phyloP scores from a whole-genome alignment of 148 eudicot genomes.

The Cornus kousa region DNA sequence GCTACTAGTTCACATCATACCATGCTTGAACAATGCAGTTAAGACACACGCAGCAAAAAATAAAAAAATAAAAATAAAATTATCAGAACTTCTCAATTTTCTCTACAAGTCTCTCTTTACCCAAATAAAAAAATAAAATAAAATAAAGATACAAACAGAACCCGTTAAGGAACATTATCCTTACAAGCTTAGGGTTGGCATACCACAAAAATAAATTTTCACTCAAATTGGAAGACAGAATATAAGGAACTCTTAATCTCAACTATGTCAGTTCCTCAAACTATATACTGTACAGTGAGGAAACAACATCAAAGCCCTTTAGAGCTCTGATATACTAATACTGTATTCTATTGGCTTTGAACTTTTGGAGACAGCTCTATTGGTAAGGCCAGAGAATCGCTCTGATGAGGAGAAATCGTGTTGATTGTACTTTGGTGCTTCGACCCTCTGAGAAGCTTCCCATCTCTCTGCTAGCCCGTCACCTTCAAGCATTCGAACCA shows the following conservation, averaged over 20 bases:
- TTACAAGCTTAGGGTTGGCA: not conserved
- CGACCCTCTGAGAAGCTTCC: constrained; percentile 73
- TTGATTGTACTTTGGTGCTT: constrained; percentile 40
- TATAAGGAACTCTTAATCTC: not conserved
- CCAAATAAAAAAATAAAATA: too few species aligned
- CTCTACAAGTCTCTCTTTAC: not conserved
- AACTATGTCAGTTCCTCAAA: not conserved
- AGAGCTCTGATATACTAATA: constrained; percentile 7
- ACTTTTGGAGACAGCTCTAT: constrained; percentile 8
- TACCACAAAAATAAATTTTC: not conserved
- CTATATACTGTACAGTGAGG: constrained; percentile 4
- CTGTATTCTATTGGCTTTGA: constrained; percentile 5
- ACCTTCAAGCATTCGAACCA: constrained; percentile 76
- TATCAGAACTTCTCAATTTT: too few species aligned
- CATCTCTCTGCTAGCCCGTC: constrained; percentile 79
- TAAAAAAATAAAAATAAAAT: too few species aligned
- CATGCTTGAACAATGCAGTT: not conserved
- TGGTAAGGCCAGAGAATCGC: constrained; percentile 68
- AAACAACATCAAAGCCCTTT: constrained; percentile 7
- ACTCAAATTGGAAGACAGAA: not conserved
- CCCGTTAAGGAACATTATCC: not conserved
- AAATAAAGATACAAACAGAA: not conserved
- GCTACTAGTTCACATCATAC: not conserved
- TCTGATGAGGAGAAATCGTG: constrained; percentile 54
- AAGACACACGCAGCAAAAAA: not conserved